Evolutionary conservation across 148 eudicot genomes (phyloP).

Genomic region (Agrostemma githago): DNA sequence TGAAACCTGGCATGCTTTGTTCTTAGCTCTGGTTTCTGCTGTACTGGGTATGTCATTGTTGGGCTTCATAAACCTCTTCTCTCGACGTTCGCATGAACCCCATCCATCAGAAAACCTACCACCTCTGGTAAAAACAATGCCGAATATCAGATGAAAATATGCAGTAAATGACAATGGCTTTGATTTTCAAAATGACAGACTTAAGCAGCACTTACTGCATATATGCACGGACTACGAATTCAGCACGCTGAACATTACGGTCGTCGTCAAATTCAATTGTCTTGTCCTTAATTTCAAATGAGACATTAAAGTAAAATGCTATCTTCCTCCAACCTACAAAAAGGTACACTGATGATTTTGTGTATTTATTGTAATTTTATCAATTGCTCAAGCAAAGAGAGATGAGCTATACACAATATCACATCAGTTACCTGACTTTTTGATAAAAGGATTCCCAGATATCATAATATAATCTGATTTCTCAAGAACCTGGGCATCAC

Average conservation of each 20-base stretch:
- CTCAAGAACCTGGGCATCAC: conserved; percentile 64
- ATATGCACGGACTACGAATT: conserved; percentile 79
- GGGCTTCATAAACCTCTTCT: conserved; percentile 80
- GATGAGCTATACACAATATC: background rate
- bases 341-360: background rate
- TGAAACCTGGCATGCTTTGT: conserved; percentile 90
- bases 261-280: conserved; percentile 82
- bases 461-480: conserved; percentile 74
- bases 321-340: conserved; percentile 93
- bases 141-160: background rate
- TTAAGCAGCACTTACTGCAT: conserved; percentile 64
- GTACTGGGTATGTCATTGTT: conserved; percentile 95
- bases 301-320: conserved; percentile 84
- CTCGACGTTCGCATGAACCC: conserved; percentile 96
- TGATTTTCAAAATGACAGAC: background rate
- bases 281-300: conserved; percentile 90
- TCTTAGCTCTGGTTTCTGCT: conserved; percentile 97
- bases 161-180: background rate
- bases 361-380: background rate
- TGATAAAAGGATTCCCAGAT: conserved; percentile 77
- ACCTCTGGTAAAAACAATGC: conserved; percentile 45
- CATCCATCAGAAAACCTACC: conserved; percentile 99
- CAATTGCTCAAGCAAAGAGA: background rate
- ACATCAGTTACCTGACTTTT: conserved; percentile 66
- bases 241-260: conserved; percentile 88